Percentiles rank a stretch among this genome's conserved stretches.
Evolutionary conservation across 768 basidiomycete genomes (phyloP).

Genomic region (Tubosaeta brunneosetosa): DNA sequence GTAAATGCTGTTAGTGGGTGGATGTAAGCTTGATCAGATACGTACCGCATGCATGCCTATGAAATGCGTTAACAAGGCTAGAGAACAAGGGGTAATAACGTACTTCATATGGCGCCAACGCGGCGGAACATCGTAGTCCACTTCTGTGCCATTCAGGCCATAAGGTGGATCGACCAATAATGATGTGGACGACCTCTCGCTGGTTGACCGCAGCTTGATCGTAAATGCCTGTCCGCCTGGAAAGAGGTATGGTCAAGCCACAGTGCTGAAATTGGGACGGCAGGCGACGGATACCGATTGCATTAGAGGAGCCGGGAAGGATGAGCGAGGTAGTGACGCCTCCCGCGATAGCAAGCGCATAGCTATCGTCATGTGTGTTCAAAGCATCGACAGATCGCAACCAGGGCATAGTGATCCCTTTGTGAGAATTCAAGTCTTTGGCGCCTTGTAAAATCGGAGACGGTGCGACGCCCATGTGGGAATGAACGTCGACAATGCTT

Average conservation of each 20-base stretch:
- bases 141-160: constrained; percentile 38
- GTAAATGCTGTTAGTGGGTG: neutral
- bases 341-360: constrained; percentile 55
- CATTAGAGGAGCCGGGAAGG: constrained; percentile 65
- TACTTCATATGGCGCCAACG: constrained; percentile 79
- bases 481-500: constrained; percentile 53
- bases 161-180: constrained; percentile 74
- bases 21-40: constrained; percentile 24
- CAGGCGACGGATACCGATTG: constrained; percentile 43
- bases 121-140: constrained; percentile 31
- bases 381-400: constrained; percentile 66
- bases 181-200: constrained; percentile 61
- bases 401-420: constrained; percentile 47
- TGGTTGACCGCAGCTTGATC: constrained; percentile 70
- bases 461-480: constrained; percentile 46
- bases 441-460: constrained; percentile 40
- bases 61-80: constrained; percentile 4
- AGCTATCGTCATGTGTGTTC: constrained; percentile 69
- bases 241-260: neutral
- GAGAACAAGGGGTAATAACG: constrained; percentile 6
- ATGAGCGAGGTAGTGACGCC: constrained; percentile 72
- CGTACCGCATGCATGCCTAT: constrained; percentile 56
- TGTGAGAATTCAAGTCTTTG: constrained; percentile 51
- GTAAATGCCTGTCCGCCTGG: constrained; percentile 73
- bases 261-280: neutral